phyloP scores from a whole-genome alignment of 1,284 basidiomycete genomes.

The Heterobasidion irregulare region DNA sequence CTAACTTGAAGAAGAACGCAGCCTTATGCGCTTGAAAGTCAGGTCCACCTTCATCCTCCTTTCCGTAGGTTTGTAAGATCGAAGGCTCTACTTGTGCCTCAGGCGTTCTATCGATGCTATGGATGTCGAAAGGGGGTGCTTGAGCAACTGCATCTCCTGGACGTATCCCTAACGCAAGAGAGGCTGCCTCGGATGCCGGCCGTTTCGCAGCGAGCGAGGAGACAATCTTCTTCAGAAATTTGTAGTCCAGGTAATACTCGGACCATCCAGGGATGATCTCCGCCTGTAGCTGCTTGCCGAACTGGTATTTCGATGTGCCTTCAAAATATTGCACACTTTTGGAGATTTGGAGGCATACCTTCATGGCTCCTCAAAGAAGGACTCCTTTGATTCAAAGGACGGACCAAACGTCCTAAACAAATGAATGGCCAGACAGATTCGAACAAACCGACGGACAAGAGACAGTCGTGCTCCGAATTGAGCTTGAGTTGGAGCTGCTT shows the following conservation, averaged over 20 bases:
- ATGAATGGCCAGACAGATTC: too few species aligned
- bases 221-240: slow-evolving; percentile 97
- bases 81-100: slow-evolving; percentile 30
- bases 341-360: background rate
- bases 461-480: too few species aligned
- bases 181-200: slow-evolving; percentile 82
- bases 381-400: background rate
- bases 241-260: slow-evolving; percentile 96
- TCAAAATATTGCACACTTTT: background rate
- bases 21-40: slow-evolving; percentile 93
- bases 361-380: background rate
- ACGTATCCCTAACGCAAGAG: slow-evolving; percentile 77
- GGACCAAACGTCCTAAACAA: too few species aligned
- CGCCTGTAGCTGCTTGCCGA: slow-evolving; percentile 96
- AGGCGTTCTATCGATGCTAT: background rate
- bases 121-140: slow-evolving; percentile 1
- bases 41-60: slow-evolving; percentile 61
- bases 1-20: slow-evolving; percentile 98
- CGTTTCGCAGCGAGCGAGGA: slow-evolving; percentile 93
- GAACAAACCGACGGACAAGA: too few species aligned
- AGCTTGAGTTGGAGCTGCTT: too few species aligned
- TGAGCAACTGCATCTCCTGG: slow-evolving; percentile 41
- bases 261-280: slow-evolving; percentile 99
- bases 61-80: slow-evolving; percentile 48
- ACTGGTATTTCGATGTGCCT: slow-evolving; percentile 42